Conservation (phyloP, 2,329 filamentous ascomycete genomes). For the Arthrobotrys pseudoclavata region DNA sequence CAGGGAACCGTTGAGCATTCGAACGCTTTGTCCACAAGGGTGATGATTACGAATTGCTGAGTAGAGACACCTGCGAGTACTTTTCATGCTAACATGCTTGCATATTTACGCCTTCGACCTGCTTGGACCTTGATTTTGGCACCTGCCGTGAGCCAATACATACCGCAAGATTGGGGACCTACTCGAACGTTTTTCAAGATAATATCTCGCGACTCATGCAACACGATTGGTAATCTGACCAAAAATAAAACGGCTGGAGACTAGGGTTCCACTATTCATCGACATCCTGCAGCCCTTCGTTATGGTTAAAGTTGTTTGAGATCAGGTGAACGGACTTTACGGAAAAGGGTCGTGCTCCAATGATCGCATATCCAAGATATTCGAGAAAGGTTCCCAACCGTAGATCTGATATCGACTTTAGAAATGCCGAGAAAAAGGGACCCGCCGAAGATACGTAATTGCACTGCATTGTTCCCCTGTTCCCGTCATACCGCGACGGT, state of each 20-base stretch:
- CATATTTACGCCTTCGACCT: constrained; percentile 15
- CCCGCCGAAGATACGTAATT: constrained; percentile 21
- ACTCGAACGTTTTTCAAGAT: constrained; percentile 20
- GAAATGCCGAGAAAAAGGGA: constrained; percentile 17
- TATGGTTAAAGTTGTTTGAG: constrained; percentile 9
- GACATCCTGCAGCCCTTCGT: constrained; percentile 8
- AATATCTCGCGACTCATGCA: constrained; percentile 19
- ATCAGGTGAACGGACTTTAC: constrained; percentile 20
- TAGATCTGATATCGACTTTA: constrained; percentile 15
- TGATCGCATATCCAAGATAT: constrained; percentile 21
- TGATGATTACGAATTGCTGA: constrained; percentile 42
- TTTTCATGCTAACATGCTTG: constrained; percentile 16
- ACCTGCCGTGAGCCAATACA: constrained; percentile 19
- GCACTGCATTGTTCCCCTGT: constrained; percentile 6
- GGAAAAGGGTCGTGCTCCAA: constrained; percentile 18
- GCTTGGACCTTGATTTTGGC: constrained; percentile 30
- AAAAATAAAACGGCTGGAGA: constrained; percentile 27
- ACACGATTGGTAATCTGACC: constrained; percentile 15
- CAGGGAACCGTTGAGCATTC: constrained; percentile 24
- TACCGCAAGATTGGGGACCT: neutral
- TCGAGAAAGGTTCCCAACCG: constrained; percentile 40
- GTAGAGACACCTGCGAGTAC: constrained; percentile 20
- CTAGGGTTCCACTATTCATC: constrained; percentile 28
- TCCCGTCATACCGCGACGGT: neutral
- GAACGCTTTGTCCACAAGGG: constrained; percentile 29